A percentile compares a stretch with the other conserved stretches of the same genome.
Conservation (phyloP, 441 rosid species). For the Euphorbia celastroides region DNA sequence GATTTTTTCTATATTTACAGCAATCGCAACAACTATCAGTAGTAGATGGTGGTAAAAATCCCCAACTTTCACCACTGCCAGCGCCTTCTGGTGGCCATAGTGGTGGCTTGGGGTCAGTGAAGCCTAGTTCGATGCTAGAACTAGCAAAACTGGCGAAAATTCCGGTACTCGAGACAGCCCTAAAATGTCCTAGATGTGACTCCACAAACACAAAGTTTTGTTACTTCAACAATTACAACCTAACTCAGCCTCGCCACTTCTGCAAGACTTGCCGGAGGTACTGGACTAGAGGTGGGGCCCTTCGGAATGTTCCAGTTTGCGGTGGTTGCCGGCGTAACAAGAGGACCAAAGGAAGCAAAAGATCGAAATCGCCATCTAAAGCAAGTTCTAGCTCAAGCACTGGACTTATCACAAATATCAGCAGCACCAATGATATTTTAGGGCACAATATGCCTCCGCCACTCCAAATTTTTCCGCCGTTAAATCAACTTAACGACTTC, state of each 20-base stretch:
- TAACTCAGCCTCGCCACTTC: too few relatives aligned
- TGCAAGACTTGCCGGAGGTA: constrained; percentile 95
- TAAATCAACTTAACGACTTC: constrained; percentile 41
- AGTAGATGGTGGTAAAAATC: constrained; percentile 20
- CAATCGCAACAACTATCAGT: constrained; percentile 33
- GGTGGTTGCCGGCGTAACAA: constrained; percentile 89
- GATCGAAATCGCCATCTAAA: constrained; percentile 40
- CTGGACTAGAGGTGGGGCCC: constrained; percentile 93
- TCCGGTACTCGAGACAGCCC: constrained; percentile 63
- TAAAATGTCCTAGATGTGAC: constrained; percentile 90
- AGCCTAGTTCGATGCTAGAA: constrained; percentile 80
- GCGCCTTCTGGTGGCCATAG: constrained; percentile 40
- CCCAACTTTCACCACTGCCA: constrained; percentile 28
- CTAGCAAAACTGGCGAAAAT: constrained; percentile 77
- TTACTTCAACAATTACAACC: too few relatives aligned
- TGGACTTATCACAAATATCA: constrained; percentile 30
- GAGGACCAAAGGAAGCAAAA: constrained; percentile 56
- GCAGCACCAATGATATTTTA: constrained; percentile 27
- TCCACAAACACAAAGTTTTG: too few relatives aligned
- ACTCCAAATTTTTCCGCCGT: constrained; percentile 43
- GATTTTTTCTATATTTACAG: constrained; percentile 22
- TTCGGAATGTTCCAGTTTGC: constrained; percentile 81
- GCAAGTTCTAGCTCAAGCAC: constrained; percentile 28
- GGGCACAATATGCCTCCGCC: constrained; percentile 35
- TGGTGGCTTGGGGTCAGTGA: constrained; percentile 36